phyloP scores from a whole-genome alignment of 768 basidiomycete species.

The Crepidotus variabilis region DNA sequence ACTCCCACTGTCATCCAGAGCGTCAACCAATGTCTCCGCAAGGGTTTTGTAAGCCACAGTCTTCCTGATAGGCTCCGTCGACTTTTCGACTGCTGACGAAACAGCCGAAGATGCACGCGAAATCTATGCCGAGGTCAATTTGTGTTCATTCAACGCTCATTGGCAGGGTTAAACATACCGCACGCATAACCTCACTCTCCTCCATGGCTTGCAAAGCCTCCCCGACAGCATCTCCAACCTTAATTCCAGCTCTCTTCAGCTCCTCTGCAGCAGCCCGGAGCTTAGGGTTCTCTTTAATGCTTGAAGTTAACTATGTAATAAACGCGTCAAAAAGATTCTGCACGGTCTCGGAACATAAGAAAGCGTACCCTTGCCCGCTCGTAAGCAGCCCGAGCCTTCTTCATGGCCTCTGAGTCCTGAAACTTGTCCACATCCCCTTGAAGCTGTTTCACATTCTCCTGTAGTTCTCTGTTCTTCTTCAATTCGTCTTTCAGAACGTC shows the following conservation, averaged over 20 bases:
- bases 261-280: constrained; percentile 92
- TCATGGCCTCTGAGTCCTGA: constrained; percentile 96
- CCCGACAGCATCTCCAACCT: constrained; percentile 90
- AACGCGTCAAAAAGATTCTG: constrained; percentile 4
- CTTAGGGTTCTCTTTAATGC: constrained; percentile 94
- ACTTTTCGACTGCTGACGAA: constrained; percentile 79
- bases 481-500: constrained; percentile 92
- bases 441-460: constrained; percentile 95
- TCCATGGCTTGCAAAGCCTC: constrained; percentile 93
- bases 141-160: not conserved
- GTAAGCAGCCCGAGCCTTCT: constrained; percentile 85
- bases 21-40: constrained; percentile 85
- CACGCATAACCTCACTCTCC: constrained; percentile 89
- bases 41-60: constrained; percentile 92
- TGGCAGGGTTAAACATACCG: constrained; percentile 43
- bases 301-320: constrained; percentile 68
- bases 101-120: constrained; percentile 82
- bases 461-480: constrained; percentile 88
- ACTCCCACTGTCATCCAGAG: constrained; percentile 89
- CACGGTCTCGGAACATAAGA: constrained; percentile 1
- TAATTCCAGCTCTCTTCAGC: constrained; percentile 82
- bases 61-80: constrained; percentile 96
- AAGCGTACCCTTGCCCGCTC: constrained; percentile 84
- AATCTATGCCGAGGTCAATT: constrained; percentile 45
- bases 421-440: constrained; percentile 97